Conservation (phyloP, 441 rosid species). For the Arabidopsis hybrid region DNA sequence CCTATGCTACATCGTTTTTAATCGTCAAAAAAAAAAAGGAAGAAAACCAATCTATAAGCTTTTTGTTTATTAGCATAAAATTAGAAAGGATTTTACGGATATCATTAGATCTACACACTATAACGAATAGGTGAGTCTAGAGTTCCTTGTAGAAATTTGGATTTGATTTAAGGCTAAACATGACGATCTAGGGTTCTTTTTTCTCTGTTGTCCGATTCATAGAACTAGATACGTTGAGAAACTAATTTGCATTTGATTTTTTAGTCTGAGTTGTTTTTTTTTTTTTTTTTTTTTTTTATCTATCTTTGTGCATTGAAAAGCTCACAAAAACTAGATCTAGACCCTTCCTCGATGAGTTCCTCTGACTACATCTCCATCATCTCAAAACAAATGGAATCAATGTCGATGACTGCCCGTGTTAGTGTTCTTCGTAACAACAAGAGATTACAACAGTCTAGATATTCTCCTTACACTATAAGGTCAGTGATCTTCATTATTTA, state of each 20-base stretch:
- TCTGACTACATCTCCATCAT: background rate
- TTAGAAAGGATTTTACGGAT: too few species aligned
- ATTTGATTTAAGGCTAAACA: background rate
- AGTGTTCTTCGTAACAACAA: background rate
- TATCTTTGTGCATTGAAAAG: background rate
- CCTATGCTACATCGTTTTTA: too few species aligned
- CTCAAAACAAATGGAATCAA: background rate
- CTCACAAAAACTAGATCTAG: background rate
- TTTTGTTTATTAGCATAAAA: too few species aligned
- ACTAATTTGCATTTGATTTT: too few species aligned
- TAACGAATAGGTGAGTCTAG: background rate
- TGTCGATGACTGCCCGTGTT: background rate
- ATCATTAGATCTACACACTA: too few species aligned
- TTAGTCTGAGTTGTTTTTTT: too few species aligned
- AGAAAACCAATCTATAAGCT: too few species aligned
- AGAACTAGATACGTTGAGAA: background rate
- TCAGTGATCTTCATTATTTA: background rate
- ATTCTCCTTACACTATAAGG: constrained; percentile 2
- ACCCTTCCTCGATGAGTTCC: background rate
- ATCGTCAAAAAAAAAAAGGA: too few species aligned
- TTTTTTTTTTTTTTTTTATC: too few species aligned
- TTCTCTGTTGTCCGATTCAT: background rate
- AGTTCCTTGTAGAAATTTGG: background rate
- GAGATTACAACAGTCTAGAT: background rate
- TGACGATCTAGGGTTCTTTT: background rate